These are phyloP conservation scores for Ramularia endophylla DNA, from an alignment of 2,329 filamentous ascomycete species.

Conservation along the genomic window DNA sequence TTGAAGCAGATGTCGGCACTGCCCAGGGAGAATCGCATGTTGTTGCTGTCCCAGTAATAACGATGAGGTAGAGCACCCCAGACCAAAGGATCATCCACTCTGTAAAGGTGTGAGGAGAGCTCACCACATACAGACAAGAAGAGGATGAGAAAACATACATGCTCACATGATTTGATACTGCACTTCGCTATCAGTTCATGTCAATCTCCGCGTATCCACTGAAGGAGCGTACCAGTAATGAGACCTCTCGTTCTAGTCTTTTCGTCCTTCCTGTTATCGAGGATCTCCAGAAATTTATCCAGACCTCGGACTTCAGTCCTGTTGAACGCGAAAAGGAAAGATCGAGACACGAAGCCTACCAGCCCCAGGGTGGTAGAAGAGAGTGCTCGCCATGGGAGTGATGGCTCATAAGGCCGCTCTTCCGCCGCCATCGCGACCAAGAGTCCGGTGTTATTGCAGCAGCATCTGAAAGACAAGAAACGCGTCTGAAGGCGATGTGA, in stretches of 20 bases:
- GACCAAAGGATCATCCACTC: constrained; percentile 87
- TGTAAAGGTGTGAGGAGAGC: constrained; percentile 35
- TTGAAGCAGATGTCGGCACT: constrained; percentile 95
- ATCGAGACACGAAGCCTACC: constrained; percentile 63
- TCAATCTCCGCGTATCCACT: neutral
- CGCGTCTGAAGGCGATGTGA: too few species aligned
- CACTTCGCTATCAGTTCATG: neutral
- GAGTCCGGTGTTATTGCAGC: neutral
- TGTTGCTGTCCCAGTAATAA: constrained; percentile 65
- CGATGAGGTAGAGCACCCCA: constrained; percentile 81
- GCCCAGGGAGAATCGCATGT: constrained; percentile 81
- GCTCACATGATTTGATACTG: constrained; percentile 83
- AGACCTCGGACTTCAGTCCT: constrained; percentile 70
- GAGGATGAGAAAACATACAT: constrained; percentile 57
- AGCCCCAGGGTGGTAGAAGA: constrained; percentile 71
- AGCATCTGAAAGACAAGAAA: too few species aligned
- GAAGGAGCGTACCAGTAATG: constrained; percentile 61
- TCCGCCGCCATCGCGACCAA: constrained; percentile 34
- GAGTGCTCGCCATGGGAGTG: constrained; percentile 63
- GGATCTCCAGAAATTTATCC: constrained; percentile 64
- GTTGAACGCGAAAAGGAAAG: constrained; percentile 70
- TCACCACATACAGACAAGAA: neutral
- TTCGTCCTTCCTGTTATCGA: constrained; percentile 67
- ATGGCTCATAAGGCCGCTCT: constrained; percentile 48
- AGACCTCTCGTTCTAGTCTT: constrained; percentile 66